Base-by-base conservation (phyloP, 495 filamentous ascomycete species). In the Podospora tetraspora region DNA sequence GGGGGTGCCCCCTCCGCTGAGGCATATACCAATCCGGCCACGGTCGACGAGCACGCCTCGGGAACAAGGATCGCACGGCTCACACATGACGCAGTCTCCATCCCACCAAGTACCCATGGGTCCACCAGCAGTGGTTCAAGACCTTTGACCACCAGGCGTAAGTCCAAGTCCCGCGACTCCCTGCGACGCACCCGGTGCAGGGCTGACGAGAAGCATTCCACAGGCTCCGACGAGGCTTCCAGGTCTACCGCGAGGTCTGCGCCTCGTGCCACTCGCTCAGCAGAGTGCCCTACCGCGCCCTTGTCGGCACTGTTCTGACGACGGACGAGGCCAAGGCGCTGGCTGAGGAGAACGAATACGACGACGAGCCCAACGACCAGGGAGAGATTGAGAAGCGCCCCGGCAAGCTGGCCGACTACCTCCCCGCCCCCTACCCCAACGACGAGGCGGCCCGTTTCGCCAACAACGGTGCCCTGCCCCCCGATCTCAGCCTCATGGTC, bases 161-260 rank as follows among this genome's bases (percentile, higher is more conserved):
- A 89, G 91, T 84, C 62, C 16, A 7, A n/a, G 6, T 63, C 60
- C 56, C 37, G 52, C 61, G 21, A 13, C 70, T 56, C 57, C 29
- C 16, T 30, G 58, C 32, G 57, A 25, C 16, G 19, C 16, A 29
- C 61, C 21, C 25, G 60, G 29, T 60, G 61, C 64, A 52, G 22
- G 19, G 58, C 69, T 70, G 61, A 69, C 66, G 43, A 58, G 29
- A 3, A 68, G 69, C 72, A 62, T 57, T 8, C 60, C 52, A 32
- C 72, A 97, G 94, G 74, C 93, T 99, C 73, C 95, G 96, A 76
- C 94, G 96, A 83, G 96, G 96, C 82, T 98, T 99, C 89, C 96
- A 97, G 84, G 96, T 99, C 77, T 99, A 99, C 87, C 93, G 90
- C 74, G 96, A 99, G 82, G 96, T 99, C 73, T 99, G 96, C 86